These are phyloP conservation scores for Mycena polygramma DNA, from an alignment of 768 basidiomycete species.

Conservation along the genomic window DNA sequence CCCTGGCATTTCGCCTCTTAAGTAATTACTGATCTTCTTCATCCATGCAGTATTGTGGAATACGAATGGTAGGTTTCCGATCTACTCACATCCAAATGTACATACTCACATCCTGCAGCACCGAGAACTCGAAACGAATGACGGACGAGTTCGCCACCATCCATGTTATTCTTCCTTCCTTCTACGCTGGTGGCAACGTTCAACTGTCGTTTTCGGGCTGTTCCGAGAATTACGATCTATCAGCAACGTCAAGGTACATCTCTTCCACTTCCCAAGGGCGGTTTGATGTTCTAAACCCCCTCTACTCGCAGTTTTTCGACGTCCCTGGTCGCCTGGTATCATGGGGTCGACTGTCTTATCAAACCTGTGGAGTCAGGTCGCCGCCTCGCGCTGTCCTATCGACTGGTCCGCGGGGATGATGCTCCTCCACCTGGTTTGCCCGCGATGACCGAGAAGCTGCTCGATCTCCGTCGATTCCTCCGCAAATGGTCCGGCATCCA, in stretches of 20 bases:
- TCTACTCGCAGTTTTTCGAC: constrained; percentile 33
- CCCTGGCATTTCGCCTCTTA: not conserved
- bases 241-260: constrained; percentile 34
- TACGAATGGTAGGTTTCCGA: constrained; percentile 26
- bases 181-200: constrained; percentile 34
- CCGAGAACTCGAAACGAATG: constrained; percentile 14
- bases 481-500: constrained; percentile 37
- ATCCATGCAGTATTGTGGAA: constrained; percentile 19
- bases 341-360: constrained; percentile 36
- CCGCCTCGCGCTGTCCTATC: constrained; percentile 35
- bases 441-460: constrained; percentile 33
- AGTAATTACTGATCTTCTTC: constrained; percentile 1
- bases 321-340: constrained; percentile 36
- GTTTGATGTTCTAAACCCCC: constrained; percentile 5
- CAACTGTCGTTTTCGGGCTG: constrained; percentile 35
- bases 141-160: constrained; percentile 34
- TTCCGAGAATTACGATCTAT: constrained; percentile 36
- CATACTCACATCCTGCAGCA: constrained; percentile 23
- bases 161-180: constrained; percentile 37
- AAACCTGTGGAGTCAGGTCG: constrained; percentile 36
- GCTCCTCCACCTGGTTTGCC: constrained; percentile 30
- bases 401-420: constrained; percentile 25
- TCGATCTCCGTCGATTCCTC: constrained; percentile 33
- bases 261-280: not conserved
- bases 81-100: not conserved